Evolutionary conservation across 129 eudicot genomes (phyloP).

Genomic region (Tanacetum coccineum): DNA sequence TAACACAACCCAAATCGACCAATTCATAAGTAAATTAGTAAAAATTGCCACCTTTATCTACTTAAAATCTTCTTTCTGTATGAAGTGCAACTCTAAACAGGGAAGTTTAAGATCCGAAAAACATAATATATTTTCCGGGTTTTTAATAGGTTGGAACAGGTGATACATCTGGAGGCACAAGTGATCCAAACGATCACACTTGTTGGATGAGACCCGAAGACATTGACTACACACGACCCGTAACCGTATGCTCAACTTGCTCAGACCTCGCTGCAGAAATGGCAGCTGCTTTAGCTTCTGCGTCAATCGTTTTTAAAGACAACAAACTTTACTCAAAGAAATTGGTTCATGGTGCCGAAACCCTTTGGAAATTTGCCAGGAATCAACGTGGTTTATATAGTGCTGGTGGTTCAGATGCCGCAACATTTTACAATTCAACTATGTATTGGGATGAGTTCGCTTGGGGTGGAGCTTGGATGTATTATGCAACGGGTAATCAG

Average conservation of each 20-base stretch:
- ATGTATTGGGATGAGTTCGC: conserved; percentile 88
- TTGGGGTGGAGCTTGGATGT: conserved; percentile 93
- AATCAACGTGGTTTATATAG: conserved; percentile 79
- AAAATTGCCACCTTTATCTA: no score
- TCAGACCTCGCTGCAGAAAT: conserved; percentile 97
- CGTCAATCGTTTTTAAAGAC: conserved; percentile 94
- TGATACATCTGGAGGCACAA: conserved; percentile 67
- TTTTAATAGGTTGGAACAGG: conserved; percentile 71
- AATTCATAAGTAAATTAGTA: no score
- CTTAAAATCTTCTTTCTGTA: no score
- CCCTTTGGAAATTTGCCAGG: conserved; percentile 70
- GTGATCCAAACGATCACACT: conserved; percentile 70
- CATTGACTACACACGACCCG: conserved; percentile 73
- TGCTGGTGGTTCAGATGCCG: conserved; percentile 61
- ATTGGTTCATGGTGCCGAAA: conserved; percentile 91
- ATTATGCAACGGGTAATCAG: conserved; percentile 84
- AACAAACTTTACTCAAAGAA: conserved; percentile 81
- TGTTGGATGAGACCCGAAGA: conserved; percentile 97
- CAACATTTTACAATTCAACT: conserved; percentile 69
- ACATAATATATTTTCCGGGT: neutral
- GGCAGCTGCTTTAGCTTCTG: conserved; percentile 97
- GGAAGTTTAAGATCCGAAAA: neutral
- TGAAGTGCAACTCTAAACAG: no score
- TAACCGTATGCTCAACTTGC: conserved; percentile 59
- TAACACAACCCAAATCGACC: no score